Conservation (phyloP, 2,329 filamentous ascomycete species). For the Scytalidium lignicola region DNA sequence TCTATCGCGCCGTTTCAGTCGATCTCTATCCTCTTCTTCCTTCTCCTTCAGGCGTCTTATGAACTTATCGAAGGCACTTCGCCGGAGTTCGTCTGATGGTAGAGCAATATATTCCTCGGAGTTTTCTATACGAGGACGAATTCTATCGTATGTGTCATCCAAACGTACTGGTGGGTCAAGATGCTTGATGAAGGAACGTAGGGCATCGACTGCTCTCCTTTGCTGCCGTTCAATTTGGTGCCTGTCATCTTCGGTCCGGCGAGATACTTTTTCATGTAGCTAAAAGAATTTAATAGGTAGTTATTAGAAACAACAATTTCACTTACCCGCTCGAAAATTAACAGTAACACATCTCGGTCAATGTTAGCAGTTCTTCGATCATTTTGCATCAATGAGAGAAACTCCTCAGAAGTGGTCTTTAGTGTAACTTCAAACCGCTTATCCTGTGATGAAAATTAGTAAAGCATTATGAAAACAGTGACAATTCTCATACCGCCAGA, state of each 20-base stretch:
- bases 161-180: slow-evolving; percentile 76
- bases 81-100: slow-evolving; percentile 74
- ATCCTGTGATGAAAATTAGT: slow-evolving; percentile 56
- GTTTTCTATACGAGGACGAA: slow-evolving; percentile 73
- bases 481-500: slow-evolving; percentile 62
- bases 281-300: slow-evolving; percentile 30
- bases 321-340: slow-evolving; percentile 78
- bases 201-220: slow-evolving; percentile 74
- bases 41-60: slow-evolving; percentile 88
- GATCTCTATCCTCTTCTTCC: slow-evolving; percentile 75
- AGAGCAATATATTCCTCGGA: slow-evolving; percentile 81
- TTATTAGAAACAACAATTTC: not conserved
- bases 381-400: slow-evolving; percentile 73
- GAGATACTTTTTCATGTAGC: slow-evolving; percentile 81
- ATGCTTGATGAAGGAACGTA: slow-evolving; percentile 83
- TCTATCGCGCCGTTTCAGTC: slow-evolving; percentile 53
- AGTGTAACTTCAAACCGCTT: slow-evolving; percentile 86
- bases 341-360: slow-evolving; percentile 69
- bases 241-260: slow-evolving; percentile 79
- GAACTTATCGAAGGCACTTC: slow-evolving; percentile 84
- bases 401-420: slow-evolving; percentile 85
- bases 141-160: slow-evolving; percentile 83
- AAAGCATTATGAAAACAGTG: not conserved
- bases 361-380: slow-evolving; percentile 86
- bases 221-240: slow-evolving; percentile 78